These are phyloP conservation scores for Hericium rajendrae DNA, from an alignment of 768 basidiomycete genomes.

Conservation along the genomic window DNA sequence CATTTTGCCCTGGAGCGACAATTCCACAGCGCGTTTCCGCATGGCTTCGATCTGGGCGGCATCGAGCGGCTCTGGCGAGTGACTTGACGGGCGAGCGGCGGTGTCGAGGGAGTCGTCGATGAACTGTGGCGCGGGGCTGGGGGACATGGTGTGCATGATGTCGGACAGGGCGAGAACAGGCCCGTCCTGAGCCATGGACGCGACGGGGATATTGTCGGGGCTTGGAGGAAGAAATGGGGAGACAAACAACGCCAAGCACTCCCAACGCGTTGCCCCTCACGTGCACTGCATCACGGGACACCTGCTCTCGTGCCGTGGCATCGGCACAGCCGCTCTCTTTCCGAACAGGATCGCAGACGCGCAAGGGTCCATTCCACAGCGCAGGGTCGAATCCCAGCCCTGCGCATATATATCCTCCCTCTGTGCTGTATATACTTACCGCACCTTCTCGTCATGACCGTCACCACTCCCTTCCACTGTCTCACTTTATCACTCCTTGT, in stretches of 20 bases:
- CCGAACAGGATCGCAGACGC: not conserved
- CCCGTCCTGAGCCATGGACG: slow-evolving; percentile 24
- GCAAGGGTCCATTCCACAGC: not conserved
- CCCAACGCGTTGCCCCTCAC: slow-evolving; percentile 17
- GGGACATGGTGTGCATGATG: slow-evolving; percentile 44
- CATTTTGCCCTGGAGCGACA: slow-evolving; percentile 24
- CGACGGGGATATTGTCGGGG: slow-evolving; percentile 1
- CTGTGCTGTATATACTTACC: not conserved
- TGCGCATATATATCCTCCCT: not conserved
- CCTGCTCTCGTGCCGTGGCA: slow-evolving; percentile 9
- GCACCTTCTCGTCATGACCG: slow-evolving; percentile 12
- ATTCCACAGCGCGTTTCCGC: slow-evolving; percentile 34
- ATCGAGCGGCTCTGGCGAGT: slow-evolving; percentile 31
- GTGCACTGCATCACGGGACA: slow-evolving; percentile 23
- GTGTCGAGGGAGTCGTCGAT: slow-evolving; percentile 17
- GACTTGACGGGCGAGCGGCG: slow-evolving; percentile 12
- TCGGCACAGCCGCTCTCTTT: not conserved
- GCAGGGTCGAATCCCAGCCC: not conserved
- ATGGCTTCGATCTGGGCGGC: slow-evolving; percentile 40
- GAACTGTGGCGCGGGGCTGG: slow-evolving; percentile 31
- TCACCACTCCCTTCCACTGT: slow-evolving; percentile 22
- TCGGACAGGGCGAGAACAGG: slow-evolving; percentile 43
- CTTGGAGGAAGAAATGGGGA: slow-evolving; percentile 9
- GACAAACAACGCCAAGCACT: slow-evolving; percentile 23
- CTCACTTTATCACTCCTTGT: slow-evolving; percentile 48